These are phyloP conservation scores for Calendula officinalis DNA, from an alignment of 129 eudicot species.

Conservation along the genomic window DNA sequence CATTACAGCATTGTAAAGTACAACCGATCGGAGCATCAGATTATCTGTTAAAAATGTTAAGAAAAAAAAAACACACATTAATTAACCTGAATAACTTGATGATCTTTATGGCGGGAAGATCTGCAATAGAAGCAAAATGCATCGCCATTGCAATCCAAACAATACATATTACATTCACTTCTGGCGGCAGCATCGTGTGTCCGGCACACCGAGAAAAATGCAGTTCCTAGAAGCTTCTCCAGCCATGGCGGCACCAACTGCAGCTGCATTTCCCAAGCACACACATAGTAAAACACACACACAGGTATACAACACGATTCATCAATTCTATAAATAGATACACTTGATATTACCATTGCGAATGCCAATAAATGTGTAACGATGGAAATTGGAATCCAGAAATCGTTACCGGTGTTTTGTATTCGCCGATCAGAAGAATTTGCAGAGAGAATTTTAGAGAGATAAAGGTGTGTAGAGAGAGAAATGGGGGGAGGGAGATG, in stretches of 20 bases:
- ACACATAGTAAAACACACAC: slow-evolving; percentile 3
- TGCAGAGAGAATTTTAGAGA: slow-evolving; percentile 36
- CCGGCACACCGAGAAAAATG: slow-evolving; percentile 70
- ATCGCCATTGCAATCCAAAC: slow-evolving; percentile 71
- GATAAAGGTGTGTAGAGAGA: slow-evolving; percentile 10
- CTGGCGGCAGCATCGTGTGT: slow-evolving; percentile 80
- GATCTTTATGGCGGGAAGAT: slow-evolving; percentile 86
- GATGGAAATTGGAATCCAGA: slow-evolving; percentile 13
- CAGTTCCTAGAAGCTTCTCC: slow-evolving; percentile 57
- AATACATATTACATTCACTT: slow-evolving; percentile 94
- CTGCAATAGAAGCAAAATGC: slow-evolving; percentile 93
- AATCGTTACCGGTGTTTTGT: neutral
- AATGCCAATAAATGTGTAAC: slow-evolving; percentile 7
- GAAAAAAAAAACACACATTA: no score
- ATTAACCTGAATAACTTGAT: slow-evolving; percentile 86
- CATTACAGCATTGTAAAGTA: slow-evolving; percentile 18
- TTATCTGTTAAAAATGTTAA: slow-evolving; percentile 6
- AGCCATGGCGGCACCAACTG: slow-evolving; percentile 85
- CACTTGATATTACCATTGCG: slow-evolving; percentile 25
- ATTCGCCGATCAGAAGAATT: slow-evolving; percentile 22
- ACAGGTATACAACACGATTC: neutral
- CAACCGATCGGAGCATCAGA: slow-evolving; percentile 13
- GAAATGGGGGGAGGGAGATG: slow-evolving; percentile 11
- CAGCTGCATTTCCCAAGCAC: slow-evolving; percentile 30
- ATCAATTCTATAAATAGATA: neutral